These are phyloP conservation scores for Litsea cubeba DNA, from an alignment of 164 flowering plant genomes.

Conservation along the genomic window DNA sequence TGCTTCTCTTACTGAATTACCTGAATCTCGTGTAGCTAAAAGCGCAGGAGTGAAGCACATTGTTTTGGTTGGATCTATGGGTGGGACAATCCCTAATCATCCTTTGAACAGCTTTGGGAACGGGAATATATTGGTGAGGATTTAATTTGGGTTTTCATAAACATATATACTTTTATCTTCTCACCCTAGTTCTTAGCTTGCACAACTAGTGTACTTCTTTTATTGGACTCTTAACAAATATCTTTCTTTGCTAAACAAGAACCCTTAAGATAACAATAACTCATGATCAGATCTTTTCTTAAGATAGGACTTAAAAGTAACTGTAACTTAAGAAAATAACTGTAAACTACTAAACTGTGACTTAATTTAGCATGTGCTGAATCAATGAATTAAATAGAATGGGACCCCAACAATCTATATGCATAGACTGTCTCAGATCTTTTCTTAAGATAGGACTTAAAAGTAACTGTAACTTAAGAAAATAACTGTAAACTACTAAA, in stretches of 20 bases:
- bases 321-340: not conserved
- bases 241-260: too few species aligned
- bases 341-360: not conserved
- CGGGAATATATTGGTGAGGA: constrained; percentile 82
- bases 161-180: too few species aligned
- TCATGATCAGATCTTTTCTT: too few species aligned
- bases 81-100: constrained; percentile 72
- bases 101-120: constrained; percentile 88
- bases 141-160: not conserved
- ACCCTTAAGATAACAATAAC: too few species aligned
- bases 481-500: not conserved
- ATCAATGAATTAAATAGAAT: not conserved
- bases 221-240: too few species aligned
- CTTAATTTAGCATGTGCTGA: not conserved
- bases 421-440: too few species aligned
- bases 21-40: constrained; percentile 51
- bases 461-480: not conserved
- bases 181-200: too few species aligned
- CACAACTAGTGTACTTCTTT: too few species aligned
- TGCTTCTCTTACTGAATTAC: not conserved
- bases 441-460: too few species aligned
- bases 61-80: constrained; percentile 96
- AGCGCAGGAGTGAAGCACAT: constrained; percentile 92
- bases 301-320: not conserved
- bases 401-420: not conserved